Percentiles rank a stretch among this genome's conserved stretches.
Conservation (phyloP, 78 protist species). For the Carpediemonas membranifera region DNA sequence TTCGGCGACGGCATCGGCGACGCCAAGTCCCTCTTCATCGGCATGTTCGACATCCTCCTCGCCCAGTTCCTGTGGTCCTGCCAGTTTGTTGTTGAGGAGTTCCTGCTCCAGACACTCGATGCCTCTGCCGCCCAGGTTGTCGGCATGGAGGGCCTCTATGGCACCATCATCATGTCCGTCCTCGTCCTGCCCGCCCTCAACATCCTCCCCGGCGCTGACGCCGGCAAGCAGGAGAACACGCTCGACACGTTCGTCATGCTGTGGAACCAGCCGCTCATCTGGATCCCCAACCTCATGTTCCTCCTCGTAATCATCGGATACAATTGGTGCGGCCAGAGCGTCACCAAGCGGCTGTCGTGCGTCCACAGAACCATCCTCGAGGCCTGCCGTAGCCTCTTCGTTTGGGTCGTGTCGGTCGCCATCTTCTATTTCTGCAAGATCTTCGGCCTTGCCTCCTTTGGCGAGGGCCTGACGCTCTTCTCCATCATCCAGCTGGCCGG, state of each 20-base stretch:
- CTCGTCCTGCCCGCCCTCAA: slow-evolving; percentile 15
- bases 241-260: slow-evolving; percentile 21
- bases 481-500: slow-evolving; percentile 16
- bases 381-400: slow-evolving; percentile 12
- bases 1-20: slow-evolving; percentile 23
- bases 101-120: not conserved
- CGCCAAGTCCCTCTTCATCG: slow-evolving; percentile 3
- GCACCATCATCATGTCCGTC: not conserved
- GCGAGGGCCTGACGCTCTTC: slow-evolving; percentile 26
- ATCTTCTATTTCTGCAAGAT: slow-evolving; percentile 3
- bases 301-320: not conserved
- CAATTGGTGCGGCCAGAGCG: slow-evolving; percentile 9
- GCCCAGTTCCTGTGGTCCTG: slow-evolving; percentile 21
- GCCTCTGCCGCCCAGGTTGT: slow-evolving; percentile 6
- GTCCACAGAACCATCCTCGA: slow-evolving; percentile 24
- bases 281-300: not conserved
- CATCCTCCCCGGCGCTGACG: not conserved
- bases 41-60: slow-evolving; percentile 17
- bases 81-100: slow-evolving; percentile 30
- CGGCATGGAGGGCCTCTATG: slow-evolving; percentile 37
- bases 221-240: slow-evolving; percentile 20
- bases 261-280: not conserved
- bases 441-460: not conserved
- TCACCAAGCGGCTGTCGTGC: not conserved
- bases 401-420: slow-evolving; percentile 23